phyloP scores from a whole-genome alignment of 768 basidiomycete genomes.

The Amanita inopinata region DNA sequence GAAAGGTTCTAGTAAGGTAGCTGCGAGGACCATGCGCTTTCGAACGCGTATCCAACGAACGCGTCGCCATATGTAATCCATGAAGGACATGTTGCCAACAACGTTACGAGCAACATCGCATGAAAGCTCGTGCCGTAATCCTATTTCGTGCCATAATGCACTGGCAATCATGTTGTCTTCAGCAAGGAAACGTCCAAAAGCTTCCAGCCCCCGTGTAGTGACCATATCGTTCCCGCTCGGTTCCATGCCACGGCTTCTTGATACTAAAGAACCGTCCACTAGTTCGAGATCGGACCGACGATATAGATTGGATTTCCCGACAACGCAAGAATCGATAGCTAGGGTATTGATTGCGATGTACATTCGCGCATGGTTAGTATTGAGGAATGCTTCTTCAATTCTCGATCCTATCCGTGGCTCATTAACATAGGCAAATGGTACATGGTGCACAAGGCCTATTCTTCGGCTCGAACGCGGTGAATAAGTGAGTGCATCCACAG shows the following conservation, averaged over 20 bases:
- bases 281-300: conserved; percentile 80
- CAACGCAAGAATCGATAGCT: conserved; percentile 88
- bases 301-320: conserved; percentile 94
- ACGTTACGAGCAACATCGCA: conserved; percentile 85
- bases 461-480: conserved; percentile 33
- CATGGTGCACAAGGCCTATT: conserved; percentile 89
- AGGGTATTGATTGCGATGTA: conserved; percentile 89
- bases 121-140: conserved; percentile 80
- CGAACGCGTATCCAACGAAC: conserved; percentile 96
- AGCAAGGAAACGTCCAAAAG: conserved; percentile 83
- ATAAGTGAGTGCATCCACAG: conserved; percentile 64
- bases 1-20: conserved; percentile 86
- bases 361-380: conserved; percentile 98
- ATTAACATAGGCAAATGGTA: conserved; percentile 77
- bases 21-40: conserved; percentile 83
- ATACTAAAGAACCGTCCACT: conserved; percentile 57
- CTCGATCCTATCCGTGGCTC: conserved; percentile 66
- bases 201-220: conserved; percentile 49
- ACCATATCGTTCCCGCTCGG: conserved; percentile 15
- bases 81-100: conserved; percentile 79
- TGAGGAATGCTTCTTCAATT: conserved; percentile 90
- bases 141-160: conserved; percentile 89
- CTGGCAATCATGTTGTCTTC: conserved; percentile 98
- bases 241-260: conserved; percentile 13
- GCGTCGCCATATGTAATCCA: conserved; percentile 80